A percentile compares a stretch with the other conserved stretches of the same genome.
These are phyloP conservation scores for Umbilicus rupestris DNA, from an alignment of 164 flowering plant genomes.

Conservation along the genomic window DNA sequence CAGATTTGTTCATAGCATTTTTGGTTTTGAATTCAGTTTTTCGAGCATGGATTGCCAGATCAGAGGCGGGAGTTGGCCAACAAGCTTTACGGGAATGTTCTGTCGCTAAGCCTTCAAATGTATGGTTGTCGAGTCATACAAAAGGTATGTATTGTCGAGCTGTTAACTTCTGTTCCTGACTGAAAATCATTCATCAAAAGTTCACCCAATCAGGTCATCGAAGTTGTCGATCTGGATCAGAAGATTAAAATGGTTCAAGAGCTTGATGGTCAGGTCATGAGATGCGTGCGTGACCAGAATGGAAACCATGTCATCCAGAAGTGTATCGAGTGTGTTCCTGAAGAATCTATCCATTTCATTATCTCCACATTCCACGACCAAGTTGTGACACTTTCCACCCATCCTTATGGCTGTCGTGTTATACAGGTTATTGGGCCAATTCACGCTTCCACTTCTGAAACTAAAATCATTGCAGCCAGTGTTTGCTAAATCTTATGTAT, in stretches of 20 bases:
- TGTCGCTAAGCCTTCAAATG: constrained; percentile 82
- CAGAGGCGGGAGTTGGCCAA: constrained; percentile 74
- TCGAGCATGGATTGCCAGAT: constrained; percentile 73
- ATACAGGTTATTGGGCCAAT: constrained; percentile 59
- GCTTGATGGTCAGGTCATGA: constrained; percentile 88
- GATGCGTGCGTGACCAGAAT: constrained; percentile 96
- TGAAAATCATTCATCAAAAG: no score
- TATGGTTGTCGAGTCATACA: constrained; percentile 89
- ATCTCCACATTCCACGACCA: constrained; percentile 76
- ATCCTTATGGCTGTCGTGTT: constrained; percentile 97
- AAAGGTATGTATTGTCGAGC: constrained; percentile 41
- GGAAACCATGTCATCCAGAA: constrained; percentile 98
- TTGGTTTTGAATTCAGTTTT: constrained; percentile 39
- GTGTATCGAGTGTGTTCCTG: constrained; percentile 95
- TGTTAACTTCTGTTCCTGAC: no score
- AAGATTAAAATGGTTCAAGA: constrained; percentile 84
- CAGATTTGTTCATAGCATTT: background rate
- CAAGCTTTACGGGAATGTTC: constrained; percentile 58
- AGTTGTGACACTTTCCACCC: constrained; percentile 86
- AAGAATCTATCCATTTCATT: constrained; percentile 79
- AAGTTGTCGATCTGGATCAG: constrained; percentile 93
- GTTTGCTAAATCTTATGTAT: no score
- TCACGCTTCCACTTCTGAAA: background rate
- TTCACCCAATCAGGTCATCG: constrained; percentile 62
- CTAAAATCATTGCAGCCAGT: background rate